These are phyloP conservation scores for Helichrysum umbraculigerum DNA, from an alignment of 129 eudicot species.

Conservation along the genomic window DNA sequence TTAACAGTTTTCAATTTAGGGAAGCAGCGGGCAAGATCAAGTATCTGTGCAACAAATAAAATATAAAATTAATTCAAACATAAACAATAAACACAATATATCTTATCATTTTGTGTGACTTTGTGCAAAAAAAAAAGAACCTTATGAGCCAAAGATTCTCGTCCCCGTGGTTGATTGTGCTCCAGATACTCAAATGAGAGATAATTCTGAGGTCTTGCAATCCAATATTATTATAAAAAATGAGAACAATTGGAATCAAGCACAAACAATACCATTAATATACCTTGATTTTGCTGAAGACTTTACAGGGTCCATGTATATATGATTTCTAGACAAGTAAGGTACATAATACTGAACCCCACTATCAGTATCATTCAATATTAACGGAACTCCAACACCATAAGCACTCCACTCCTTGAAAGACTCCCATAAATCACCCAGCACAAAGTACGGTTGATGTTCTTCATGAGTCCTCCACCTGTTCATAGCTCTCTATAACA, in stretches of 20 bases:
- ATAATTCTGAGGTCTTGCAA: slow-evolving; percentile 50
- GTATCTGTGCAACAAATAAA: slow-evolving; percentile 50
- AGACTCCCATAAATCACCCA: slow-evolving; percentile 95
- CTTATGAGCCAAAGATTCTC: slow-evolving; percentile 87
- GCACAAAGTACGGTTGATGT: slow-evolving; percentile 69
- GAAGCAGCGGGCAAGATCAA: slow-evolving; percentile 68
- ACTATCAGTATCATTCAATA: slow-evolving; percentile 72
- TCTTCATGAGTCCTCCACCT: slow-evolving; percentile 62
- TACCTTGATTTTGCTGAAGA: slow-evolving; percentile 66
- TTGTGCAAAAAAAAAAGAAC: no score
- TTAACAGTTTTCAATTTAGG: slow-evolving; percentile 61
- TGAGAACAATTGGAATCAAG: not conserved
- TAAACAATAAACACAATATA: not conserved
- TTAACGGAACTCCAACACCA: slow-evolving; percentile 92
- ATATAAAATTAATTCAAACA: not conserved
- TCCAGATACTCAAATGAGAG: slow-evolving; percentile 73
- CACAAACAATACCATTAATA: not conserved
- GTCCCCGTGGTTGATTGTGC: slow-evolving; percentile 67
- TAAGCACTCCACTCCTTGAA: slow-evolving; percentile 98
- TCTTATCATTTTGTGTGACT: not conserved
- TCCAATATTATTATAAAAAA: not conserved
- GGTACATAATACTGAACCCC: slow-evolving; percentile 97
- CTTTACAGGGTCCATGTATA: slow-evolving; percentile 66
- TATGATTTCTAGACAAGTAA: slow-evolving; percentile 85
- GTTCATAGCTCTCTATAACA: slow-evolving; percentile 60